These are phyloP conservation scores for Sporothrix phasma DNA, from an alignment of 2,329 filamentous ascomycete genomes.

Conservation along the genomic window DNA sequence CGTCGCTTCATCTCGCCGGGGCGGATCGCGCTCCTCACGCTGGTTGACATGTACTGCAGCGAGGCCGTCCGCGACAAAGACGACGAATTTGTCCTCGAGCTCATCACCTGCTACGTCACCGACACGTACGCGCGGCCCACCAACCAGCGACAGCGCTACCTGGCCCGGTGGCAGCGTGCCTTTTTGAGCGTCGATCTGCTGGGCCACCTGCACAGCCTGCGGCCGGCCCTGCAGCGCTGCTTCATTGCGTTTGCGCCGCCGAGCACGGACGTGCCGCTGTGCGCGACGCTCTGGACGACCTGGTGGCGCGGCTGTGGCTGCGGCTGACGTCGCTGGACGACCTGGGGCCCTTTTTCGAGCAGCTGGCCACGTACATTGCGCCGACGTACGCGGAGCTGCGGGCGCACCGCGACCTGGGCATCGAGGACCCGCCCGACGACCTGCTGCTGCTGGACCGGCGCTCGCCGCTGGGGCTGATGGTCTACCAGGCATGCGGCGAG, in stretches of 20 bases:
- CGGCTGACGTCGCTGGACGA: conserved; percentile 70
- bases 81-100: conserved; percentile 33
- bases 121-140: conserved; percentile 32
- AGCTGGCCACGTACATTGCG: conserved; percentile 56
- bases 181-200: conserved; percentile 43
- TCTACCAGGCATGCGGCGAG: conserved; percentile 68
- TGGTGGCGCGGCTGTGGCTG: conserved; percentile 69
- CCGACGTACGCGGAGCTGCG: conserved; percentile 53
- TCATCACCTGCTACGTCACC: conserved; percentile 36
- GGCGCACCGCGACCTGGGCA: conserved; percentile 41
- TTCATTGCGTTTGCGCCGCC: background rate
- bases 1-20: conserved; percentile 18
- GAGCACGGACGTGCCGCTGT: conserved; percentile 46
- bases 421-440: conserved; percentile 35
- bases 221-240: conserved; percentile 15
- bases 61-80: conserved; percentile 38
- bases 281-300: conserved; percentile 60
- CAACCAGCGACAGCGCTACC: conserved; percentile 15
- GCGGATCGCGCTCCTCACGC: conserved; percentile 70
- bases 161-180: conserved; percentile 38
- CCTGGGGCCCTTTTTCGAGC: conserved; percentile 57
- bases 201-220: conserved; percentile 23
- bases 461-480: conserved; percentile 72
- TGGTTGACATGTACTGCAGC: conserved; percentile 73
- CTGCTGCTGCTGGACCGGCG: conserved; percentile 57